Percentiles rank a stretch among this genome's conserved stretches.
phyloP scores from a whole-genome alignment of 2,329 filamentous ascomycete genomes.

The Penicillium sp. region DNA sequence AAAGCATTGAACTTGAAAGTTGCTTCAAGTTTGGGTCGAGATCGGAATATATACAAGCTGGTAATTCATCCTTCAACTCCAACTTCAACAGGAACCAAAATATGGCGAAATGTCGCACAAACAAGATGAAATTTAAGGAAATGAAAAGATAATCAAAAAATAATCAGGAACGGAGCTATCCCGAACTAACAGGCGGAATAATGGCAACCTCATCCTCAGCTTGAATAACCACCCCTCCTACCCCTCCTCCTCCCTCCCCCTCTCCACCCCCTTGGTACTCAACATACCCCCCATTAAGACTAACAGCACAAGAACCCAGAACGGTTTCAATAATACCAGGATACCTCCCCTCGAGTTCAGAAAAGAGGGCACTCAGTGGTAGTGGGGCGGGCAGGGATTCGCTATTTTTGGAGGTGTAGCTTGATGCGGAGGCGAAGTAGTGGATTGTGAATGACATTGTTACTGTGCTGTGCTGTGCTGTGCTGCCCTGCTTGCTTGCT shows the following conservation, averaged over 20 bases:
- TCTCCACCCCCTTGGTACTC: slow-evolving; percentile 34
- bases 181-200: slow-evolving; percentile 54
- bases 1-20: too few species aligned
- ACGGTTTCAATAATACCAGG: slow-evolving; percentile 47
- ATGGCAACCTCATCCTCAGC: slow-evolving; percentile 50
- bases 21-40: too few species aligned
- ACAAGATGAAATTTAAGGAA: too few species aligned
- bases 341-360: slow-evolving; percentile 44
- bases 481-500: too few species aligned
- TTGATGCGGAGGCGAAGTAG: slow-evolving; percentile 51
- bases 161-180: slow-evolving; percentile 28
- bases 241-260: slow-evolving; percentile 14
- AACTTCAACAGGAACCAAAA: too few species aligned
- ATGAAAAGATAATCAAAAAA: too few species aligned
- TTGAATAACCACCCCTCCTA: slow-evolving; percentile 35
- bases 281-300: slow-evolving; percentile 50
- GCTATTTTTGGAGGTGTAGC: slow-evolving; percentile 45
- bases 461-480: too few species aligned
- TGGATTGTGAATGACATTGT: slow-evolving; percentile 52
- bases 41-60: too few species aligned
- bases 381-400: slow-evolving; percentile 48
- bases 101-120: too few species aligned
- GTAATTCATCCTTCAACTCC: too few species aligned
- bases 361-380: slow-evolving; percentile 42
- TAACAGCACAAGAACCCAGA: slow-evolving; percentile 46